Evolutionary conservation across 805 yeast genomes (phyloP), one percentile per base, ranked within the genome.

Genomic region (Candida morakotiae): DNA sequence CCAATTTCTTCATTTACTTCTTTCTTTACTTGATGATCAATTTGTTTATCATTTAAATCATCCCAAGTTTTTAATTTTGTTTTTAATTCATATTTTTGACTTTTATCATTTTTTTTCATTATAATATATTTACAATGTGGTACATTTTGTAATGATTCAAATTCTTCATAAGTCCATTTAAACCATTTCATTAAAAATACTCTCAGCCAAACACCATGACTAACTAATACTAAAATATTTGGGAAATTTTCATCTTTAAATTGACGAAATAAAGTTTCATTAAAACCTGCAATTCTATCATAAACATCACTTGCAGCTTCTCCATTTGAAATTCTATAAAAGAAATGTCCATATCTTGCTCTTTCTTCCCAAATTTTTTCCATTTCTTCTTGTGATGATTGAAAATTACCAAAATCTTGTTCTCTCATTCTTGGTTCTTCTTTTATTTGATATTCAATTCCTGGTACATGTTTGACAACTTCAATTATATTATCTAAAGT

Each of bases 221-320:
- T 84, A 28, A 89, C 96, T 28, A 89, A 62, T 2, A 89, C 87
- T 27, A 87, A 70, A 14, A 88, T 83, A 41, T 77, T 76, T n/a
- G 96, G 88, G 53, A 86, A 85, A 48, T 76, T 71, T 13, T 74
- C 80, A 31, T 67, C 56, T 42, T 76, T 76, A 52, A 89, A 88
- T 55, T 85, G 93, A 33, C 97, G 69, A 54, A 82, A 87, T 27
- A 89, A 59, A 0, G 95, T 79, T 58, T 87, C 96, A 55, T 87
- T 87, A 58, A 89, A 89, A 11, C 93, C 84, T 2, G 96, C 85
- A 44, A 89, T 83, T 33, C 97, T 69, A 59, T 89, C 96, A 59
- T 79, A 89, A 8, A 89, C 96, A 58, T 89, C 97, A 0, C 97
- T 97, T 0, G 96, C 97, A 50, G 93, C 82, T 58, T 89, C 97